Conservation (phyloP, 2,329 filamentous ascomycete species). For the Orbilia brochopaga region DNA sequence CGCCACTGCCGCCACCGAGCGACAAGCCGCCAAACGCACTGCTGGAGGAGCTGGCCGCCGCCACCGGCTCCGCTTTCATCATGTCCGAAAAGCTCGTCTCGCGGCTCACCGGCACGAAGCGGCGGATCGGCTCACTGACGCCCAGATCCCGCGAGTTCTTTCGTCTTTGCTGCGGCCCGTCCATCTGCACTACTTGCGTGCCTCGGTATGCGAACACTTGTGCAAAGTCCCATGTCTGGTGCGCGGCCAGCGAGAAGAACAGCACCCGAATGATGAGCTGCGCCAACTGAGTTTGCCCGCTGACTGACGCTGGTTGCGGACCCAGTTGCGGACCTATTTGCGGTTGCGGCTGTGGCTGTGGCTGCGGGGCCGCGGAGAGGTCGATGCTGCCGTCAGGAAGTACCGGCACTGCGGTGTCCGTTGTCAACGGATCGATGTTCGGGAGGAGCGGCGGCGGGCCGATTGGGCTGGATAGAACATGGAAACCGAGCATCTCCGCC, state of each 20-base stretch:
- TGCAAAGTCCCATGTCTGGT: conserved; percentile 48
- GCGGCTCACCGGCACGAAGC: conserved; percentile 18
- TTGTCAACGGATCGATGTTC: conserved; percentile 7
- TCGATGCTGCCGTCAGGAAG: conserved; percentile 20
- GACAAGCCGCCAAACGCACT: conserved; percentile 44
- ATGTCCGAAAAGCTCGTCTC: conserved; percentile 4
- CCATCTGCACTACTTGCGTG: conserved; percentile 17
- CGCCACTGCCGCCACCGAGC: conserved; percentile 13
- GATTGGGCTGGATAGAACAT: background rate
- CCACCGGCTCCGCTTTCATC: conserved; percentile 9
- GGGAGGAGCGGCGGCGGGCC: conserved; percentile 7
- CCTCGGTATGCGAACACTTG: conserved; percentile 26
- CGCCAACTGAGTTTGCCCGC: conserved; percentile 13
- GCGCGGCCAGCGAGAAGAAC: conserved; percentile 38
- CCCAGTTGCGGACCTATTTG: no score
- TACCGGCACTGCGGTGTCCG: conserved; percentile 28
- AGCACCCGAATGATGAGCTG: conserved; percentile 30
- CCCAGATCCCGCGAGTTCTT: conserved; percentile 30
- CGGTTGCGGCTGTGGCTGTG: no score
- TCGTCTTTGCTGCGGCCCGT: conserved; percentile 8
- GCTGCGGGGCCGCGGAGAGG: background rate
- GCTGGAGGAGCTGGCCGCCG: background rate
- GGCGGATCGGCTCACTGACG: conserved; percentile 26
- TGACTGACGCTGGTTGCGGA: background rate
- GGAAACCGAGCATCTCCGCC: conserved; percentile 31